Evolutionary conservation across 176 grass and related monocot genomes (phyloP).

Genomic region (Panicum miliaceum): DNA sequence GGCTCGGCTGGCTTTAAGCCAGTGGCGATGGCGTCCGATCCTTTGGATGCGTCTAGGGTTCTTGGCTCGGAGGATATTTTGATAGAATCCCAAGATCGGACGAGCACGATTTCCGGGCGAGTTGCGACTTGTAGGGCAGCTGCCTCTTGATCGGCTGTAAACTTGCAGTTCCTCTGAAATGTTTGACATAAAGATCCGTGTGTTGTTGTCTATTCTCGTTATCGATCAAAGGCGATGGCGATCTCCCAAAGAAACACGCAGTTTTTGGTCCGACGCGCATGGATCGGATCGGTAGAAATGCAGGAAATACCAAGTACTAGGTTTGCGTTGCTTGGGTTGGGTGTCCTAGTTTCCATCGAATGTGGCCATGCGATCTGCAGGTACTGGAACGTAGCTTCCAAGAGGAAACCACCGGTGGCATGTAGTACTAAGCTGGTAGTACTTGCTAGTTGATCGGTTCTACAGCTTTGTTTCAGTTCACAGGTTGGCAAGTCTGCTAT

Average conservation of each 20-base stretch:
- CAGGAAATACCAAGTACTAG: neutral
- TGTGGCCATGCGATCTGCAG: neutral
- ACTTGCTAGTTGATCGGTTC: neutral
- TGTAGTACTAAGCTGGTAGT: neutral
- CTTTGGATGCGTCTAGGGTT: neutral
- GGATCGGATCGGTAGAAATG: neutral
- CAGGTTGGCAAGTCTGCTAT: neutral
- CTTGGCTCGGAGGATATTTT: neutral
- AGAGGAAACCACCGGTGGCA: neutral
- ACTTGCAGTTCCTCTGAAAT: neutral
- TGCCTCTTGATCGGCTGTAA: neutral
- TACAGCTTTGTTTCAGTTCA: neutral
- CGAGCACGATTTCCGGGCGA: neutral
- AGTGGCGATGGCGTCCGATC: neutral
- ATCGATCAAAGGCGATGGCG: neutral
- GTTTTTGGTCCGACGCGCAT: slow-evolving; percentile 5
- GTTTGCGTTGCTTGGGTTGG: neutral
- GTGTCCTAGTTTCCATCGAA: slow-evolving; percentile 15
- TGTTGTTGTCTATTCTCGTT: neutral
- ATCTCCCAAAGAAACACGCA: neutral
- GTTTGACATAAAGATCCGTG: too few relatives aligned
- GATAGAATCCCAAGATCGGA: neutral
- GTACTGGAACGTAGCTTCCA: slow-evolving; percentile 11
- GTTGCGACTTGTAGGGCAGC: neutral
- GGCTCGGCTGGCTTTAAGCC: slow-evolving; percentile 5